Conservation (phyloP, 306 rosid genomes). For the Prunus dulcis region DNA sequence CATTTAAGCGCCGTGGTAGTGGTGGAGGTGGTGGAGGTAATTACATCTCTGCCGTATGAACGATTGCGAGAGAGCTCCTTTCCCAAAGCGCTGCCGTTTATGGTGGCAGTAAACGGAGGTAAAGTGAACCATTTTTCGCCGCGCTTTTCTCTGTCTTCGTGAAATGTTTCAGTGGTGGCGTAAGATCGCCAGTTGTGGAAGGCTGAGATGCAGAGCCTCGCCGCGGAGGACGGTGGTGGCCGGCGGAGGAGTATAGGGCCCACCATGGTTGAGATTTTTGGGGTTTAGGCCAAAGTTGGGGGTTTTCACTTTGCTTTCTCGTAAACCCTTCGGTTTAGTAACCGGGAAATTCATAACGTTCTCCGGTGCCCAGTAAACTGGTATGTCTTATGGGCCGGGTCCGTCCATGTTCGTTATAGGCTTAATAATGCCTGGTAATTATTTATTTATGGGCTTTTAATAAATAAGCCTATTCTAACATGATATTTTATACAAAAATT, state of each 20-base stretch:
- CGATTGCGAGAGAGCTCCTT: conserved; percentile 23
- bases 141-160: conserved; percentile 6
- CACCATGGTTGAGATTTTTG: conserved; percentile 15
- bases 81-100: conserved; percentile 30
- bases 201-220: conserved; percentile 2
- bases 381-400: background rate
- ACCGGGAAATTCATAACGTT: background rate
- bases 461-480: too few species aligned
- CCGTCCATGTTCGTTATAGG: too few species aligned
- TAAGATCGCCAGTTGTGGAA: conserved; percentile 6
- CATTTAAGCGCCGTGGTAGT: conserved; percentile 70
- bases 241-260: conserved; percentile 29
- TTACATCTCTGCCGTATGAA: background rate
- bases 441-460: too few species aligned
- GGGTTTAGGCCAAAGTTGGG: background rate
- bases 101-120: conserved; percentile 50
- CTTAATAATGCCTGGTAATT: too few species aligned
- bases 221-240: background rate
- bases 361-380: background rate
- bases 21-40: conserved; percentile 13
- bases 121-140: conserved; percentile 55
- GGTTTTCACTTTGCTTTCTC: background rate
- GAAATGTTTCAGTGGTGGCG: conserved; percentile 3
- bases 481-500: too few species aligned
- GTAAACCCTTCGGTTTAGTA: too few species aligned